Conservation (phyloP, 208 protist genomes). For the Zelonia costaricensis region DNA sequence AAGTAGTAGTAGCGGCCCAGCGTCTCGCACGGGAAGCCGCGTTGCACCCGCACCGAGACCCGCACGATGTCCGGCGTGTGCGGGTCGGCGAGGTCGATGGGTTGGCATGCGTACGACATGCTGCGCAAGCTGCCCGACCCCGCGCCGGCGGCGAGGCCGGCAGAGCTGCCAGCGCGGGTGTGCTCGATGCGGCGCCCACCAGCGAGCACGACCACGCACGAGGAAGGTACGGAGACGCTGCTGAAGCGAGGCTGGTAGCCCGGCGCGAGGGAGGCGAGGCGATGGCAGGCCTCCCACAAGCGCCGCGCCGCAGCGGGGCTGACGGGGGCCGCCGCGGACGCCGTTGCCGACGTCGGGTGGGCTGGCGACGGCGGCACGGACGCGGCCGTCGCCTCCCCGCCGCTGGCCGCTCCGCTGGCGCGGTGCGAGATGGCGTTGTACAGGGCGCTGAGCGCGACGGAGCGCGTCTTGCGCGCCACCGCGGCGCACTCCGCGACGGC, state of each 20-base stretch:
- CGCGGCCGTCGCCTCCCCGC: background rate
- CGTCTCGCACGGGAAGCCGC: conserved; percentile 56
- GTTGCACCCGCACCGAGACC: conserved; percentile 70
- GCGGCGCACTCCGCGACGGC: conserved; percentile 53
- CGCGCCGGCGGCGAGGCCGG: background rate
- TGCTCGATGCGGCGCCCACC: conserved; percentile 28
- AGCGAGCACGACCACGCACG: conserved; percentile 24
- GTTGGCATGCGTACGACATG: conserved; percentile 46
- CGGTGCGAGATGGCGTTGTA: conserved; percentile 42
- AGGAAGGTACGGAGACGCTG: conserved; percentile 13
- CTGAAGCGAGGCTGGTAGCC: conserved; percentile 33
- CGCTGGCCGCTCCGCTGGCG: conserved; percentile 2
- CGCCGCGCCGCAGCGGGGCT: conserved; percentile 16
- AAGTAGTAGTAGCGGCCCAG: conserved; percentile 82
- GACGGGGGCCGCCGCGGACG: conserved; percentile 15
- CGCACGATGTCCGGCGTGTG: conserved; percentile 57
- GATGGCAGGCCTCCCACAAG: conserved; percentile 25
- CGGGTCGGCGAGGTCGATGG: conserved; percentile 63
- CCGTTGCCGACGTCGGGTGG: background rate
- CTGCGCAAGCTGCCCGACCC: conserved; percentile 27
- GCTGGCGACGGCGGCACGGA: background rate
- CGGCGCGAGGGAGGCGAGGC: conserved; percentile 8
- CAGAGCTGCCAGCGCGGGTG: conserved; percentile 9
- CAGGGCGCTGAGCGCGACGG: conserved; percentile 46
- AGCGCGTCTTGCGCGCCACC: conserved; percentile 42